Conservation (phyloP, 2,329 filamentous ascomycete species). For the Bipolaris bicolor region DNA sequence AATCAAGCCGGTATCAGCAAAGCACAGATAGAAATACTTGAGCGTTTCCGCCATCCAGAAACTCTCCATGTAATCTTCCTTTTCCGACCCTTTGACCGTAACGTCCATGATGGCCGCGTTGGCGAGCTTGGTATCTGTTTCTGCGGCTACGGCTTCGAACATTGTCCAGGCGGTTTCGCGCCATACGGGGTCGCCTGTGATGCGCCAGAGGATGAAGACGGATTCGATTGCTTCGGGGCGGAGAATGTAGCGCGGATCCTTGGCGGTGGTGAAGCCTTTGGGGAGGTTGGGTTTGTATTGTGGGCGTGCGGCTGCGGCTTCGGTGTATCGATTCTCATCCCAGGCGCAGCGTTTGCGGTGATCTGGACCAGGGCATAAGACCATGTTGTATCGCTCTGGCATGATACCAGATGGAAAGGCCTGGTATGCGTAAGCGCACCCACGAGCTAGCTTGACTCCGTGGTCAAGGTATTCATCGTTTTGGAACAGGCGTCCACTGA, state of each 20-base stretch:
- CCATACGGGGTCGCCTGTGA: slow-evolving; percentile 59
- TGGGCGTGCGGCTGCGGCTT: slow-evolving; percentile 21
- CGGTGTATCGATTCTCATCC: slow-evolving; percentile 48
- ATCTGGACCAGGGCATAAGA: slow-evolving; percentile 53
- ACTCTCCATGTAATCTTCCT: slow-evolving; percentile 49
- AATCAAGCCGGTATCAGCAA: slow-evolving; percentile 52
- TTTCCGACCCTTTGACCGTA: slow-evolving; percentile 30
- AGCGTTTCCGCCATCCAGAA: slow-evolving; percentile 59
- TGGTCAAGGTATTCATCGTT: slow-evolving; percentile 60
- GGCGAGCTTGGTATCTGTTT: slow-evolving; percentile 49
- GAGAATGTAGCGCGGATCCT: slow-evolving; percentile 54
- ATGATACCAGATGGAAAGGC: slow-evolving; percentile 63
- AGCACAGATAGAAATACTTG: slow-evolving; percentile 59
- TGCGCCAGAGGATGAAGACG: slow-evolving; percentile 65
- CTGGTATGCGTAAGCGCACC: slow-evolving; percentile 67
- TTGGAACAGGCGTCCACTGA: slow-evolving; percentile 63
- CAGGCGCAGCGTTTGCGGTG: slow-evolving; percentile 55
- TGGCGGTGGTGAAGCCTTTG: slow-evolving; percentile 56
- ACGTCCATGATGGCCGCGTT: slow-evolving; percentile 55
- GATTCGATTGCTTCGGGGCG: slow-evolving; percentile 65
- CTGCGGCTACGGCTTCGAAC: slow-evolving; percentile 51
- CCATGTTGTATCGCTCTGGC: slow-evolving; percentile 62
- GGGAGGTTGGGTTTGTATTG: slow-evolving; percentile 37
- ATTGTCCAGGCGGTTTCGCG: slow-evolving; percentile 57
- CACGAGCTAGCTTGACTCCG: slow-evolving; percentile 64